Base-by-base conservation (phyloP, 2,329 filamentous ascomycete genomes). In the Botrytis deweyae region DNA sequence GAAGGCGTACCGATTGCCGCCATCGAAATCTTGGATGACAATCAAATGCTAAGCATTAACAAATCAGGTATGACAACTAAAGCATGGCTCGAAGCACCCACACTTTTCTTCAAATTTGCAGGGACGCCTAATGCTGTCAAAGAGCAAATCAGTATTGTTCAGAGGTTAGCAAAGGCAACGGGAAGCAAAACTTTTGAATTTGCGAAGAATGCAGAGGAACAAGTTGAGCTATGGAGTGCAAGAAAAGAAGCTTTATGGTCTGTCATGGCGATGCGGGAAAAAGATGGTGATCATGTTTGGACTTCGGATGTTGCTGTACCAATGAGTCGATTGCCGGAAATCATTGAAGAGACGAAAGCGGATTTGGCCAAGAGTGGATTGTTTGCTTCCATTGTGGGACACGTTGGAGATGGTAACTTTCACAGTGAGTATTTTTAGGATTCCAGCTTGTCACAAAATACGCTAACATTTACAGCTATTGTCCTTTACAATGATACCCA, bases 1-100 rank as follows among this genome's bases (percentile, higher is more conserved):
- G 88, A 92, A 71, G 94, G 94, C 40, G 88, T 97, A 18, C 93
- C 93, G 44, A 91, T 98, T 61, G 94, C 95, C 0, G 95, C 95
- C n/a, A 90, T 98, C 62, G 95, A 98, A 84, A 92, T 98, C 74
- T 86, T 98, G 42, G 95, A 98, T 83, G 94, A 97, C 81, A 91
- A 94, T 73, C 94, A 97, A 84, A 98, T 98, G 88, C 85, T 84
- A 78, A 88, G 87, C 81, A 89, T 91, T 83, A 90, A 91, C 83
- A 85, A 87, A 42, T 88, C 90, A 0, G 91, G 91, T 40, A 87
- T 85, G 80, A 94, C 92, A 1, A 85, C 86, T 52, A 88, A 90
- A 75, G 83, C 83, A 14, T 95, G 93, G 93, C 86, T 86, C 70
- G 92, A 93, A 82, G 87, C 87, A 3, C 92, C 93, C 0, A 95